Conservation (phyloP, 805 yeast species). For the Wickerhamomyces rabaulensis region DNA sequence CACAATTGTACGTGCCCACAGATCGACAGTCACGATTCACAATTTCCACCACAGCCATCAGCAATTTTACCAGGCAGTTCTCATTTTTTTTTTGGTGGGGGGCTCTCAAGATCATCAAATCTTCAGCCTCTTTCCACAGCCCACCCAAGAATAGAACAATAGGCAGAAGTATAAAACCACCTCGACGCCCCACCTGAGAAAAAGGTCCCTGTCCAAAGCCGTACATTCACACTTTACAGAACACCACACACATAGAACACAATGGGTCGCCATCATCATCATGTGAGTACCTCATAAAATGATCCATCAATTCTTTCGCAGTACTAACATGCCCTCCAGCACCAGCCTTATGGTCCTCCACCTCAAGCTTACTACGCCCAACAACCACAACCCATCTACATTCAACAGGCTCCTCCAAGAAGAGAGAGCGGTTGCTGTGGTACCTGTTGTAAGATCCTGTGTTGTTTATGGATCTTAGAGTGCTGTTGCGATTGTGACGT, state of each 20-base stretch:
- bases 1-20: no score
- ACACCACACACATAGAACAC: not conserved
- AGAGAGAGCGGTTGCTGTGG: conserved; percentile 24
- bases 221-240: no score
- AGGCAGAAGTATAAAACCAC: not conserved
- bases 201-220: no score
- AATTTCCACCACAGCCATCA: no score
- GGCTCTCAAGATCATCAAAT: not conserved
- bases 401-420: conserved; percentile 24
- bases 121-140: not conserved
- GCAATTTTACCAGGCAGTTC: no score
- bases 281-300: not conserved
- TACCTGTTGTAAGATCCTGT: conserved; percentile 24
- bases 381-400: conserved; percentile 22
- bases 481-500: conserved; percentile 18
- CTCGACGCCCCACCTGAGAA: not conserved
- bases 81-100: not conserved
- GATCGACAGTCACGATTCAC: no score
- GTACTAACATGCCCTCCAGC: conserved; percentile 9
- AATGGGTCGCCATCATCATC: not conserved
- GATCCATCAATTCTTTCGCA: no score
- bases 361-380: conserved; percentile 12
- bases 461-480: conserved; percentile 29
- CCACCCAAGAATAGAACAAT: not conserved
- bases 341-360: conserved; percentile 21